phyloP scores from a whole-genome alignment of 768 basidiomycete genomes.

The Trametes villosa region DNA sequence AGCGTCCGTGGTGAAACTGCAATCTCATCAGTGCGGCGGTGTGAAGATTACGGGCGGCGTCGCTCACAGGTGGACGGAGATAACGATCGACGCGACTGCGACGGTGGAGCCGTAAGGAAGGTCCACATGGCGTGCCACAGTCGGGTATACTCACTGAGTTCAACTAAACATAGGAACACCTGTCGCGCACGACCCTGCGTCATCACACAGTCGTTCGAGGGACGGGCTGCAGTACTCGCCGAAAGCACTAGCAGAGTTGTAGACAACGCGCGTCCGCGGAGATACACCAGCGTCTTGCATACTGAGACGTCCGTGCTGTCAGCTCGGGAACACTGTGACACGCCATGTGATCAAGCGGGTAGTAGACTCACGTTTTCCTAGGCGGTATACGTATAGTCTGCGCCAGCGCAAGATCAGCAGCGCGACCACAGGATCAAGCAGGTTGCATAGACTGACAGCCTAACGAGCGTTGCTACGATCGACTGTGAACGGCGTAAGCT shows the following conservation, averaged over 20 bases:
- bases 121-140: neutral
- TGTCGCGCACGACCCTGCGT: neutral
- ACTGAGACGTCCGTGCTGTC: neutral
- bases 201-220: neutral
- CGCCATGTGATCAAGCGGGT: neutral
- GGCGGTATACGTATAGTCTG: constrained; percentile 3
- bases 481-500: neutral
- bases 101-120: neutral
- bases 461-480: neutral
- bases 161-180: neutral
- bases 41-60: too few relatives aligned
- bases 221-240: neutral
- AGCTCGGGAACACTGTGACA: neutral
- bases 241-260: neutral
- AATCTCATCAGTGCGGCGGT: too few relatives aligned
- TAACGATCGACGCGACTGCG: constrained; percentile 3
- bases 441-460: neutral
- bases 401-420: neutral
- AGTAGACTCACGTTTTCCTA: neutral
- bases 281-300: neutral
- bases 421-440: neutral
- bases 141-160: neutral
- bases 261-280: neutral
- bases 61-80: too few relatives aligned
- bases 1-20: too few relatives aligned